Conservation (phyloP, 495 filamentous ascomycete genomes). For the Pyrenula aspistea region DNA sequence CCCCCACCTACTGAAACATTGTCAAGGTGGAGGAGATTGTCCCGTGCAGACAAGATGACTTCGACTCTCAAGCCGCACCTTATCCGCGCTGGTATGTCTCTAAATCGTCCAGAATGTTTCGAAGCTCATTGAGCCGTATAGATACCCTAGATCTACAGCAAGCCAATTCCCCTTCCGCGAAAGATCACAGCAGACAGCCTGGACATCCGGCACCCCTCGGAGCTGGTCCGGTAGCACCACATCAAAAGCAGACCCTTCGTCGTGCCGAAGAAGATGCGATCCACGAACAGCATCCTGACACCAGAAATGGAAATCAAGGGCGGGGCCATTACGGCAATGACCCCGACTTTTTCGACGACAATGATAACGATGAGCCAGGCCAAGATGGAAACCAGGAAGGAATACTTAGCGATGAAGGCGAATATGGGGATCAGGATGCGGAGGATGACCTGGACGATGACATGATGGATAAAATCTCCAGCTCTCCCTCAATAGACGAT, state of each 20-base stretch:
- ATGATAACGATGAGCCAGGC: constrained; percentile 20
- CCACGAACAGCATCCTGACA: constrained; percentile 43
- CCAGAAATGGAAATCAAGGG: constrained; percentile 36
- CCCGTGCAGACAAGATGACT: neutral
- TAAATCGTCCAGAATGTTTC: neutral
- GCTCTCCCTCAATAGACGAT: constrained; percentile 96
- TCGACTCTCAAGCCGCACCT: constrained; percentile 1
- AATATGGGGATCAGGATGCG: constrained; percentile 40
- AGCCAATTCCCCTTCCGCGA: constrained; percentile 65
- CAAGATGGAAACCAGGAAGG: constrained; percentile 28
- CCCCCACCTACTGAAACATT: neutral
- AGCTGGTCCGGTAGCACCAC: constrained; percentile 55
- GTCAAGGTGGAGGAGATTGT: neutral
- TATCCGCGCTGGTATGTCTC: neutral
- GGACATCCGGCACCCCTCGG: constrained; percentile 35
- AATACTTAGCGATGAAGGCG: constrained; percentile 27
- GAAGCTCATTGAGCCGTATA: constrained; percentile 16
- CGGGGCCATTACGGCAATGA: constrained; percentile 35
- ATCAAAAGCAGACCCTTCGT: constrained; percentile 73
- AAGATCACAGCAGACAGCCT: constrained; percentile 56
- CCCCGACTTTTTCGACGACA: constrained; percentile 28
- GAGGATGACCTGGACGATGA: constrained; percentile 60
- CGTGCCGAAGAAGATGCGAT: constrained; percentile 64
- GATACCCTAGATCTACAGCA: constrained; percentile 94
- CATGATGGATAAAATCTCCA: constrained; percentile 93